Conservation (phyloP, 352 stramenopile species). For the Pythium folliculosum region DNA sequence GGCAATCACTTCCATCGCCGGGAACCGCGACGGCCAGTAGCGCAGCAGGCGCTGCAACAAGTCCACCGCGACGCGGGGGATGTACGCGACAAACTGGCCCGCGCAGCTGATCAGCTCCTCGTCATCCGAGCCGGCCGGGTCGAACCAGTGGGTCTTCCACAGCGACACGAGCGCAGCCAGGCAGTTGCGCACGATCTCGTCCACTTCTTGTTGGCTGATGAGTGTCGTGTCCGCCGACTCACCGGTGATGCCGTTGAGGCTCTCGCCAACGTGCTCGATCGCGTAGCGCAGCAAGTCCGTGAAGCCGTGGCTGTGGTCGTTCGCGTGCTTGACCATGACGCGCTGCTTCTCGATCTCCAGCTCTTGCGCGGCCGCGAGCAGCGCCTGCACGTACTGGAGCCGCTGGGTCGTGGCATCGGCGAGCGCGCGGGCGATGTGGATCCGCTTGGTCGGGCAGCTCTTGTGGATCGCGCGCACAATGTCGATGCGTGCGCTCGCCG, state of each 20-base stretch:
- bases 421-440: conserved; percentile 71
- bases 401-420: conserved; percentile 70
- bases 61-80: conserved; percentile 53
- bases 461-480: conserved; percentile 88
- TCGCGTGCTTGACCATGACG: conserved; percentile 53
- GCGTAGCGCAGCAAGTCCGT: conserved; percentile 81
- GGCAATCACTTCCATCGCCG: conserved; percentile 68
- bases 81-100: conserved; percentile 84
- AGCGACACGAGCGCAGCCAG: conserved; percentile 62
- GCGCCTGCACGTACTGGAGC: conserved; percentile 62
- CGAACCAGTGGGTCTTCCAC: conserved; percentile 77
- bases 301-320: conserved; percentile 82
- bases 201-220: conserved; percentile 36
- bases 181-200: conserved; percentile 73
- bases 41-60: conserved; percentile 59
- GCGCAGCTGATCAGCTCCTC: conserved; percentile 84
- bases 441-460: conserved; percentile 65
- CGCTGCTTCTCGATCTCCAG: conserved; percentile 64
- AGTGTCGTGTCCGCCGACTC: conserved; percentile 19
- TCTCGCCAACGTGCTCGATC: conserved; percentile 78
- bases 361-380: conserved; percentile 44
- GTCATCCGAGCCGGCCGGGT: conserved; percentile 73
- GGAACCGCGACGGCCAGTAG: conserved; percentile 68
- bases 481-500: conserved; percentile 73
- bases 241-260: conserved; percentile 34